Base-by-base conservation (phyloP, 305 asterid genomes). In the Solanum chacoense region DNA sequence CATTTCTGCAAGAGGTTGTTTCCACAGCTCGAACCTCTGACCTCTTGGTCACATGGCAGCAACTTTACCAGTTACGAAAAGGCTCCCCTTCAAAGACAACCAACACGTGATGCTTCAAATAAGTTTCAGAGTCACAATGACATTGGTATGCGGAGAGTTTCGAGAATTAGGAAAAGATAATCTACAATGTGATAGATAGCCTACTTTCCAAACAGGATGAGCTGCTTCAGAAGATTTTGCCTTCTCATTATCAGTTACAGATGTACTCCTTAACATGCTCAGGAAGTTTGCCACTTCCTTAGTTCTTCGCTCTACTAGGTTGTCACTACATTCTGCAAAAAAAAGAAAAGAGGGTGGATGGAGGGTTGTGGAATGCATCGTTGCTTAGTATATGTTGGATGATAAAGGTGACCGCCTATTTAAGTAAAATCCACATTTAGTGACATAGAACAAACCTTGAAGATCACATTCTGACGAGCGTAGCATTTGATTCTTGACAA, bases 231-330 rank as follows among this genome's bases (percentile, higher is more conserved):
- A 94, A 69, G 78, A 42, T 6, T 85, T 85, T 37, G 81, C 74
- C 36, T 85, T 40, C 55, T 67, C 88, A 28, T 11, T 42, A 34
- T 91, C 90, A 42, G 89, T 84, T 55, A 76, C 88, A 1, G 98
- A 94, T 63, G 97, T 94, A 93, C 98, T 96, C 91, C 98, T 92
- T 91, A 96, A 88, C 98, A 94, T 96, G 85, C 90, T 87, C 26
- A 97, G 96, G 88, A 96, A 94, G 90, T 90, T 90, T 8, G 91
- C 93, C 85, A 96, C 90, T 92, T 96, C 96, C 88, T 90, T 90
- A 87, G 97, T 95, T 93, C 97, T 94, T 90, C 88, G 91, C 85
- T 92, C 95, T 87, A 94, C 93, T 67, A 92, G 91, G 36, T 77
- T 16, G 87, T 93, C 96, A 63, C 88, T 55, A 89, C 87, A 91